A percentile compares a stretch with the other conserved stretches of the same genome.
These are phyloP conservation scores for Rickenella mellea DNA, from an alignment of 768 basidiomycete genomes.

Conservation along the genomic window DNA sequence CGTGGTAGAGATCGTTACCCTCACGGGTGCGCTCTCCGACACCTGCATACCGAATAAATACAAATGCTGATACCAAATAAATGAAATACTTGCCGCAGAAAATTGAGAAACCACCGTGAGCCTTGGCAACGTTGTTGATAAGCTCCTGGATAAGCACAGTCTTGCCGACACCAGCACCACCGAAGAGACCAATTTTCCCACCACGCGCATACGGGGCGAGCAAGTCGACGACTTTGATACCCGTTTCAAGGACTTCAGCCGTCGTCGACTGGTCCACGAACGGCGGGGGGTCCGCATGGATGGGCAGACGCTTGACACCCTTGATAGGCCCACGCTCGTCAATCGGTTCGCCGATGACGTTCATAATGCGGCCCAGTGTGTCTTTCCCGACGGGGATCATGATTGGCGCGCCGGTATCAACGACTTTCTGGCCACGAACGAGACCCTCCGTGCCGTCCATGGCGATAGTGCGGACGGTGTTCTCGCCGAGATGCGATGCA, in stretches of 20 bases:
- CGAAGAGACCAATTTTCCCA: constrained; percentile 99
- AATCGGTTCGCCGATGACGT: constrained; percentile 99
- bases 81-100: constrained; percentile 67
- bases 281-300: constrained; percentile 94
- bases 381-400: constrained; percentile 91
- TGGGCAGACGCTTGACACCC: constrained; percentile 84
- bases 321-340: constrained; percentile 99
- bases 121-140: constrained; percentile 99
- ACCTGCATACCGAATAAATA: constrained; percentile 38
- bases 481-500: constrained; percentile 96
- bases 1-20: constrained; percentile 98
- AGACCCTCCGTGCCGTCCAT: constrained; percentile 99
- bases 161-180: constrained; percentile 99
- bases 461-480: constrained; percentile 98
- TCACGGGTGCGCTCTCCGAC: constrained; percentile 99
- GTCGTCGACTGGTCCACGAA: constrained; percentile 99
- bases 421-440: constrained; percentile 94
- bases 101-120: constrained; percentile 99
- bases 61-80: background rate
- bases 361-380: constrained; percentile 99
- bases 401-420: constrained; percentile 96
- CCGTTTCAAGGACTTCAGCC: constrained; percentile 97
- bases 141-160: constrained; percentile 99
- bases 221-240: constrained; percentile 99
- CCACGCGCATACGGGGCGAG: constrained; percentile 99